Evolutionary conservation across 768 basidiomycete genomes (phyloP), one percentile per base, ranked within the genome.

Genomic region (Candolleomyces efflorescens): DNA sequence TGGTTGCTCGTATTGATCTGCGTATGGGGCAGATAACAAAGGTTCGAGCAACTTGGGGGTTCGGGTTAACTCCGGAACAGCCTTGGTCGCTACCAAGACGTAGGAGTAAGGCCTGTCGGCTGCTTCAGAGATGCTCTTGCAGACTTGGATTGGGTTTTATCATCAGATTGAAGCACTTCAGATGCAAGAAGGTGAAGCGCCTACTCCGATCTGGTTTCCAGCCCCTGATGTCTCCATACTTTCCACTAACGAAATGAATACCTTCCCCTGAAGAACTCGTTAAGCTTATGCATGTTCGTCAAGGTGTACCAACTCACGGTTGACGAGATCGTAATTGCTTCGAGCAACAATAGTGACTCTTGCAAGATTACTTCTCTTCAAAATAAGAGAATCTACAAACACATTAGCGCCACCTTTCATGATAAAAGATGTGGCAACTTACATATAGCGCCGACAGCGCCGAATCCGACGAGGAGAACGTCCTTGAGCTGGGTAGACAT

Each of bases 301-400:
- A n/a, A n/a, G n/a, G 6, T 44, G 23, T 12, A 44, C 32, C n/a
- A 22, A 59, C 70, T 59, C 54, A 83, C 84, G 72, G n/a, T 77
- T 73, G 12, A 84, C 76, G 2, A 74, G 69, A 12, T 83, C 77
- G 65, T 82, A 87, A 59, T 90, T 89, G 52, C 88, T 83, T 55
- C 90, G 71, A 1, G 89, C 90, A 1, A 92, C 86, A 17, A 77
- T 85, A 1, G 90, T 91, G 9, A 92, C 83, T 23, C 81, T 76
- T 1, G 80, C 86, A 27, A 78, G 72, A 11, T 83, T 81, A 62
- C 84, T 82, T 58, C 79, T 72, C 59, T 82, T 75, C 20, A 87
- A 71, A 54, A 86, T 75, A 52, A 80, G 73, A 0, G 84, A 78
- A 64, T 85, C 85, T 87, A 20, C 15, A 37, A 13, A 54, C 50